A percentile compares a stretch with the other conserved stretches of the same genome.
Conservation (phyloP, 768 basidiomycete species). For the Paxillus involutus region DNA sequence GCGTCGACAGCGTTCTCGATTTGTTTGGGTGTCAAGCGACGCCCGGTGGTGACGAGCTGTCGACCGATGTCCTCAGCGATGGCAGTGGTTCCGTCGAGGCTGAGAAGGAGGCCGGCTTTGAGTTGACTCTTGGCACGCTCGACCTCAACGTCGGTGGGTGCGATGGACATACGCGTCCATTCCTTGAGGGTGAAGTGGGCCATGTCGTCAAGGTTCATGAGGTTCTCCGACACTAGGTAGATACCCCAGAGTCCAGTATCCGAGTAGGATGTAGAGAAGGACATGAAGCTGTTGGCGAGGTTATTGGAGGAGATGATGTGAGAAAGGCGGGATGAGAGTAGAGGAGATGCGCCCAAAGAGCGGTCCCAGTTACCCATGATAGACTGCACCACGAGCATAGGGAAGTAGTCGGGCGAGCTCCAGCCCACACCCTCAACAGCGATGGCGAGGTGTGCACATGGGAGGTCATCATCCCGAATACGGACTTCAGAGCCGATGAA, state of each 20-base stretch:
- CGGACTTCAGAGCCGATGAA: slow-evolving; percentile 97
- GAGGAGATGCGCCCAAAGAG: slow-evolving; percentile 84
- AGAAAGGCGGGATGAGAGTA: slow-evolving; percentile 88
- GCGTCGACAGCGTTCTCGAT: slow-evolving; percentile 92
- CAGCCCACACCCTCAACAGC: slow-evolving; percentile 98
- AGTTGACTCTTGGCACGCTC: slow-evolving; percentile 98
- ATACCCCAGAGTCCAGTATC: slow-evolving; percentile 99
- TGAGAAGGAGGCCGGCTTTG: slow-evolving; percentile 82
- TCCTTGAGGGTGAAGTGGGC: slow-evolving; percentile 92
- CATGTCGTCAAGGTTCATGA: slow-evolving; percentile 90
- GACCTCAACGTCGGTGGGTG: slow-evolving; percentile 82
- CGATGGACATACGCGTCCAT: slow-evolving; percentile 93
- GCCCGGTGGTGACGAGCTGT: slow-evolving; percentile 93
- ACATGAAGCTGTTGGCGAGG: slow-evolving; percentile 99
- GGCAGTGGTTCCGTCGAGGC: slow-evolving; percentile 94
- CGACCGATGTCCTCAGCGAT: slow-evolving; percentile 98
- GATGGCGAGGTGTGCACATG: slow-evolving; percentile 91
- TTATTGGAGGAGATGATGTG: slow-evolving; percentile 90
- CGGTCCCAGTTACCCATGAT: slow-evolving; percentile 99
- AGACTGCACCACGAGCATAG: slow-evolving; percentile 94
- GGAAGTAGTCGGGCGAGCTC: slow-evolving; percentile 97
- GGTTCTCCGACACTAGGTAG: slow-evolving; percentile 94
- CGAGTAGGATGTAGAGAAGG: slow-evolving; percentile 97
- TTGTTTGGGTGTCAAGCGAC: slow-evolving; percentile 86
- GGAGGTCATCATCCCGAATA: slow-evolving; percentile 87